These are phyloP conservation scores for Neurospora tetrasperma DNA, from an alignment of 495 filamentous ascomycete genomes.

Conservation along the genomic window DNA sequence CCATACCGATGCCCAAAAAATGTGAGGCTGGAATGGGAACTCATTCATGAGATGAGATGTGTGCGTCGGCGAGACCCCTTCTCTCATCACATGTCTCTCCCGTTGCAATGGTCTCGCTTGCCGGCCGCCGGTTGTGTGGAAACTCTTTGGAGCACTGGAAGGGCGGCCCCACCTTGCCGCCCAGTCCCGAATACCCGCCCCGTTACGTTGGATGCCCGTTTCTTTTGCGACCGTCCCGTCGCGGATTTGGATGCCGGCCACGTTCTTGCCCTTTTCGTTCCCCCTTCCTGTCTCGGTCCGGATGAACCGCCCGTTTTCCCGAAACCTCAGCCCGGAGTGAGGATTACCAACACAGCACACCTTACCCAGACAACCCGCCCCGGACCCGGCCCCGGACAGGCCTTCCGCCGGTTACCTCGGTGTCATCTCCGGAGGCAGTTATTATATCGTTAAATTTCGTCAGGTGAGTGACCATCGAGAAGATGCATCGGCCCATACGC, in stretches of 20 bases:
- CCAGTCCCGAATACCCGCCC: neutral
- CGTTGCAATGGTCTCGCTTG: neutral
- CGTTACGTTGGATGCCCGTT: neutral
- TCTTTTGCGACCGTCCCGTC: neutral
- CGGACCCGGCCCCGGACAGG: neutral
- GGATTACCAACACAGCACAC: neutral
- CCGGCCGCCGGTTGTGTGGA: neutral
- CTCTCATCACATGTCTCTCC: neutral
- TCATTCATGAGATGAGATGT: neutral
- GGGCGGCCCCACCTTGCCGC: neutral
- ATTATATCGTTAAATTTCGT: neutral
- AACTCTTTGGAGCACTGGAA: neutral
- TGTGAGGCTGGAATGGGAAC: neutral
- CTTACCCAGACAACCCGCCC: neutral
- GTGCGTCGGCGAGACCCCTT: neutral
- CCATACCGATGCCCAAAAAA: neutral
- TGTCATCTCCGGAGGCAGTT: neutral
- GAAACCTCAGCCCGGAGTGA: neutral
- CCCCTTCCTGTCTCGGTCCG: neutral
- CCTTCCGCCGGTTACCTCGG: neutral
- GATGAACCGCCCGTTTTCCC: neutral
- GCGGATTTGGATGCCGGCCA: neutral
- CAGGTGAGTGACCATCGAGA: neutral
- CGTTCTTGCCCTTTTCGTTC: neutral
- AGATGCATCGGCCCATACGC: neutral